Conservation (phyloP, 2,329 filamentous ascomycete species). For the Claviceps sp. region DNA sequence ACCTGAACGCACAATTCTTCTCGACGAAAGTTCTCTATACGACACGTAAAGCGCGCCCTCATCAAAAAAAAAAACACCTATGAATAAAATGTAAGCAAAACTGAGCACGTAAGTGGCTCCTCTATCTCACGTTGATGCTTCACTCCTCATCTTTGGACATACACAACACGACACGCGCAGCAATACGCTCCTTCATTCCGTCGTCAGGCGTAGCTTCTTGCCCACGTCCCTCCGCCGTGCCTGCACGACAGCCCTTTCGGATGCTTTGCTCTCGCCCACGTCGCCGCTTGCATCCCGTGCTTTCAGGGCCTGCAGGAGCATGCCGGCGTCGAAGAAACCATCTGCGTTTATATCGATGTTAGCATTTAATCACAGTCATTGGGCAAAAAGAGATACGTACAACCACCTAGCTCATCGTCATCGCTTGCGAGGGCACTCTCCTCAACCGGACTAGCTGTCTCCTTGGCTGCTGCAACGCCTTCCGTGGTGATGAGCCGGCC, state of each 20-base stretch:
- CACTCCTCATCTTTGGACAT: background rate
- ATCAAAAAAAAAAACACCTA: too few relatives aligned
- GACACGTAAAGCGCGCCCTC: too few relatives aligned
- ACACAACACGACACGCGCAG: background rate
- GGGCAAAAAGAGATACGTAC: conserved; percentile 42
- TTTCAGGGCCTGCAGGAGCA: conserved; percentile 81
- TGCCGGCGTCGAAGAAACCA: conserved; percentile 94
- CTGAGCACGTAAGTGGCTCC: too few relatives aligned
- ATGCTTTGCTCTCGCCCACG: conserved; percentile 36
- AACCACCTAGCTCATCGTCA: conserved; percentile 82
- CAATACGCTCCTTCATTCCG: conserved; percentile 7
- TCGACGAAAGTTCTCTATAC: too few relatives aligned
- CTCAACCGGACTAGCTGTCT: conserved; percentile 46
- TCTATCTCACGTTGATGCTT: too few relatives aligned
- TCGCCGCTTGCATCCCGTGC: conserved; percentile 46
- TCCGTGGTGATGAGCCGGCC: conserved; percentile 52
- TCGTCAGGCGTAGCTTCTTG: conserved; percentile 47
- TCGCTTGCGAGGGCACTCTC: conserved; percentile 65
- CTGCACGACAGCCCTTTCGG: conserved; percentile 47
- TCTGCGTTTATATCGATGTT: conserved; percentile 39
- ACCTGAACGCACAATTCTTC: too few relatives aligned
- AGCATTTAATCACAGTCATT: conserved; percentile 9
- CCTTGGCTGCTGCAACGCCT: conserved; percentile 31
- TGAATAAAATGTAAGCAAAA: too few relatives aligned
- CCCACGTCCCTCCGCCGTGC: conserved; percentile 55